A percentile compares a stretch with the other conserved stretches of the same genome.
These are phyloP conservation scores for Tuctoria greenei DNA, from an alignment of 176 grass and related monocot species.

Conservation along the genomic window DNA sequence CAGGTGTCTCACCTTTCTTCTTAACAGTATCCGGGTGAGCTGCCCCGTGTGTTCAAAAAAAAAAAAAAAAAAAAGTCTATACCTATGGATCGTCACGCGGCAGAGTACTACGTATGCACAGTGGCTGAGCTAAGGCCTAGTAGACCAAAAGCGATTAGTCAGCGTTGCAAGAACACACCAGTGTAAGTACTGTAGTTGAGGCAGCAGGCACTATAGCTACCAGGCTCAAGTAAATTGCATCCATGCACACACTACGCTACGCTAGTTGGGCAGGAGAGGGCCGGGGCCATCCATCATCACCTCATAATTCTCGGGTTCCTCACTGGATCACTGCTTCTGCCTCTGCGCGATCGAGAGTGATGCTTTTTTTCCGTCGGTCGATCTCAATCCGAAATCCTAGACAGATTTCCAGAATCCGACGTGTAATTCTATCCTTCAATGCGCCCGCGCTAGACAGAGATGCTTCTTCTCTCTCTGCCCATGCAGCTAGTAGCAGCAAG, in stretches of 20 bases:
- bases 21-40: too few relatives aligned
- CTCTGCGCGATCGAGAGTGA: not conserved
- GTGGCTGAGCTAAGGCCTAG: not conserved
- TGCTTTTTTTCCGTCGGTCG: not conserved
- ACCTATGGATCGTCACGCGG: not conserved
- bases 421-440: constrained; percentile 59
- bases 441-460: not conserved
- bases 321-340: not conserved
- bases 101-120: not conserved
- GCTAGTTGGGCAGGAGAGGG: not conserved
- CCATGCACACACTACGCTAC: not conserved
- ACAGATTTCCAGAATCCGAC: constrained; percentile 53
- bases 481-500: not conserved
- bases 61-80: too few relatives aligned
- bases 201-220: not conserved
- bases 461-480: not conserved
- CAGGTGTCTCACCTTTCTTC: too few relatives aligned
- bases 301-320: constrained; percentile 34
- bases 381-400: constrained; percentile 30
- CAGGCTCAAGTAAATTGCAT: not conserved
- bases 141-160: constrained; percentile 30
- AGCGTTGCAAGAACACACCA: constrained; percentile 21
- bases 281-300: constrained; percentile 30
- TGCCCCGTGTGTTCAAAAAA: too few relatives aligned
- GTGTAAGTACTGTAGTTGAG: not conserved